Evolutionary conservation across 768 basidiomycete genomes (phyloP), one percentile per base, ranked within the genome.

Genomic region (Tricholoma furcatifolium): DNA sequence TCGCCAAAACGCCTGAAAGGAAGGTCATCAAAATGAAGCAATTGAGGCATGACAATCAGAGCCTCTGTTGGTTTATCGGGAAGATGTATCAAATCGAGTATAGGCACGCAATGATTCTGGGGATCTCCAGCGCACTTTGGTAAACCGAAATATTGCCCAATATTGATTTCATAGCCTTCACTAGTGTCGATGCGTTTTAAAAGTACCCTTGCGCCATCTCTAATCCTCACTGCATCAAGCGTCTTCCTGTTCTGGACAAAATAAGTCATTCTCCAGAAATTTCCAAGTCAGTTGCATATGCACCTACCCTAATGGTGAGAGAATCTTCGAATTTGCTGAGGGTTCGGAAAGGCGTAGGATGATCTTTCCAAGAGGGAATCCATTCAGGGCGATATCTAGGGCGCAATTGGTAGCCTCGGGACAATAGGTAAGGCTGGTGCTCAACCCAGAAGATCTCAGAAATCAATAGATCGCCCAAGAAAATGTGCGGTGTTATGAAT

Each of bases 151-250:
- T n/a, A n/a, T n/a, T n/a, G n/a, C n/a, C n/a, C n/a, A n/a, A n/a
- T n/a, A n/a, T n/a, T n/a, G n/a, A n/a, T n/a, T n/a, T n/a, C n/a
- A n/a, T n/a, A n/a, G n/a, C n/a, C 24, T 18, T 34, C 47, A 3
- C n/a, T 0, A 6, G 47, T 38, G 9, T 53, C 34, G 15, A 55
- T 45, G 6, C 55, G 24, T 36, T 61, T 64, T 43, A 66, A 36
- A 14, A 61, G 55, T 14, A 66, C 61, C 34, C 57, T 60, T 17
- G 27, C 6, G 6, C 53, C 46, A 39, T 64, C 61, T 15, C 27
- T 43, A 2, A 56, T 46, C 14, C 60, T 51, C 8, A 56, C 42
- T 17, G 61, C 61, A 57, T 66, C 60, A 18, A 59, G 35, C 8
- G n/a, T 11, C n/a, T 17, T 32, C n/a, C n/a, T n/a, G n/a, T n/a